Evolutionary conservation across 306 rosid species (phyloP).

Genomic region (Cicer judaicum): DNA sequence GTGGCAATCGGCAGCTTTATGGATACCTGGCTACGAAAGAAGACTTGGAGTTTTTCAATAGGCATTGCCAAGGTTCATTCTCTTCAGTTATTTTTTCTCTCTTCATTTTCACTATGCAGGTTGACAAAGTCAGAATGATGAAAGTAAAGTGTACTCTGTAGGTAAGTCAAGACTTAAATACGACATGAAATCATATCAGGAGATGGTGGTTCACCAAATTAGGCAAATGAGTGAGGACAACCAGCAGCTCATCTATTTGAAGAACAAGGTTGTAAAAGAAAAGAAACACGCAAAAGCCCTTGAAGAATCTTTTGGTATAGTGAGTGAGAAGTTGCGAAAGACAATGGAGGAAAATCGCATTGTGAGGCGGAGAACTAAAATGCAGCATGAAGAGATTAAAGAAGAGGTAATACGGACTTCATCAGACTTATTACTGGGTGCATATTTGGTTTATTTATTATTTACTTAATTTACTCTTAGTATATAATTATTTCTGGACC

Average conservation of each 20-base stretch:
- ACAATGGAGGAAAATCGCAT: conserved; percentile 63
- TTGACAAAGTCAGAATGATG: conserved; percentile 7
- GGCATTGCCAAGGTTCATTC: conserved; percentile 74
- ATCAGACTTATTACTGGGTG: conserved; percentile 20
- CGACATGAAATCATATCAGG: conserved; percentile 76
- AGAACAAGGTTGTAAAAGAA: conserved; percentile 56
- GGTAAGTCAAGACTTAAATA: conserved; percentile 75
- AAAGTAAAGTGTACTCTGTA: conserved; percentile 34
- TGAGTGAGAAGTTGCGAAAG: conserved; percentile 60
- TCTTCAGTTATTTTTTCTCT: conserved; percentile 26
- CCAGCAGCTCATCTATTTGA: conserved; percentile 59
- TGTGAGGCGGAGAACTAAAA: conserved; percentile 60
- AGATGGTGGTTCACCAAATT: conserved; percentile 74
- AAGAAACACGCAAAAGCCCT: conserved; percentile 49
- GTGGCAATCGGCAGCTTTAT: conserved; percentile 79
- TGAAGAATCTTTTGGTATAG: conserved; percentile 56
- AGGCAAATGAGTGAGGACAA: conserved; percentile 87
- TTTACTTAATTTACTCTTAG: conserved; percentile 5
- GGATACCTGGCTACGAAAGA: conserved; percentile 80
- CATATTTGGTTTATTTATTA: conserved; percentile 22
- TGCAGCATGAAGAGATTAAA: conserved; percentile 64
- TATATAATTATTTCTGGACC: conserved; percentile 17
- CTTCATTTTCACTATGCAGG: background rate
- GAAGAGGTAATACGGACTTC: conserved; percentile 72
- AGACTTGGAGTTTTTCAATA: conserved; percentile 71